phyloP scores from a whole-genome alignment of 345 rosid genomes.

The Pugionium cornutum region DNA sequence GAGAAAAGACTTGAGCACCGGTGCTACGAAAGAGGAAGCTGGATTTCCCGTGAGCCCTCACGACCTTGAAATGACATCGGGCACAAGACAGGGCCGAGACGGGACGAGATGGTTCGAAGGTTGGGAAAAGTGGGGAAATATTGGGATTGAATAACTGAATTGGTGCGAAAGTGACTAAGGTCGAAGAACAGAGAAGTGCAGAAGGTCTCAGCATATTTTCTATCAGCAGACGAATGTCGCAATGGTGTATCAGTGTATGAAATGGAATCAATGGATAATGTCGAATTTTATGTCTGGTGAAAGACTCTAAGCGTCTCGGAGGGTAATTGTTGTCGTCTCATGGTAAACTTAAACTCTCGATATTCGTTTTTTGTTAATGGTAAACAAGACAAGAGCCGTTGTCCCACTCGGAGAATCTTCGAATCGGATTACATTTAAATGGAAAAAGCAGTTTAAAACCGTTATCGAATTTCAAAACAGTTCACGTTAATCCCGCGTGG shows the following conservation, averaged over 20 bases:
- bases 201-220: constrained; percentile 46
- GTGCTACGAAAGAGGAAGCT: constrained; percentile 43
- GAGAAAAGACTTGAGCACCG: constrained; percentile 31
- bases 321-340: neutral
- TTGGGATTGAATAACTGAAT: constrained; percentile 13
- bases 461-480: no score
- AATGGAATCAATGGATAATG: constrained; percentile 6
- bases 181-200: constrained; percentile 47
- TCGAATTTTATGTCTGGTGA: neutral
- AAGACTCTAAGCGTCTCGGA: neutral
- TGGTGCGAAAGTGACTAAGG: constrained; percentile 40
- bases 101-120: constrained; percentile 16
- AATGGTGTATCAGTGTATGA: neutral
- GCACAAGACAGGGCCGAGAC: constrained; percentile 34
- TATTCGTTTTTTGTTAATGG: no score
- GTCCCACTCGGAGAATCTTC: no score
- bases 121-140: constrained; percentile 5
- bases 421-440: no score
- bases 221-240: constrained; percentile 1
- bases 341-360: neutral
- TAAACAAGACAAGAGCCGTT: no score
- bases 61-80: constrained; percentile 34
- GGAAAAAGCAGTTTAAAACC: no score
- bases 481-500: no score
- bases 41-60: constrained; percentile 27